phyloP scores from a whole-genome alignment of 208 protist species.

The Trypanosoma brucei region DNA sequence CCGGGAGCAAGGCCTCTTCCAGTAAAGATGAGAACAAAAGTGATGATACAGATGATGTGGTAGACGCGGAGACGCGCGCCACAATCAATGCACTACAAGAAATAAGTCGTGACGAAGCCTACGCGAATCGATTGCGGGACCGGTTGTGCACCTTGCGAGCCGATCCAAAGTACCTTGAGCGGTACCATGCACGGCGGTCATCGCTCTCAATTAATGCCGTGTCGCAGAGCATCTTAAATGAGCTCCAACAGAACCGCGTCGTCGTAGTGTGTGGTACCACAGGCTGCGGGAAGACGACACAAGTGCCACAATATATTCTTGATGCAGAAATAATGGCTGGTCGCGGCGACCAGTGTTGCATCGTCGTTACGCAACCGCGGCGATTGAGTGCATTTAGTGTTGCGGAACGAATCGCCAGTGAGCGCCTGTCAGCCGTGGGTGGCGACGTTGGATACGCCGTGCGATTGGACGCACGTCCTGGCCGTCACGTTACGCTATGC shows the following conservation, averaged over 20 bases:
- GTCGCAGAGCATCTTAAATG: constrained; percentile 42
- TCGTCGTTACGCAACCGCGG: constrained; percentile 97
- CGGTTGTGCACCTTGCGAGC: constrained; percentile 29
- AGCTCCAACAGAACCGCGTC: constrained; percentile 60
- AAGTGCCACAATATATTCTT: constrained; percentile 90
- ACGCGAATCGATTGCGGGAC: constrained; percentile 33
- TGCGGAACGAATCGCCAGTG: constrained; percentile 96
- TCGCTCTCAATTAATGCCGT: constrained; percentile 60
- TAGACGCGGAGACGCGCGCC: constrained; percentile 15
- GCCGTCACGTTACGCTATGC: constrained; percentile 93
- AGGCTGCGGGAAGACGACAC: constrained; percentile 90
- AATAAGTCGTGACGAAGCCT: constrained; percentile 18
- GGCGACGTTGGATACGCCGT: constrained; percentile 96
- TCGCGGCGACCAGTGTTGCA: constrained; percentile 42
- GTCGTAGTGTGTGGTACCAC: constrained; percentile 87
- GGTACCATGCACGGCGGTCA: constrained; percentile 54
- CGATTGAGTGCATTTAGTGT: constrained; percentile 97
- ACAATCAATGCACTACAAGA: constrained; percentile 15
- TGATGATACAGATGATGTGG: neutral
- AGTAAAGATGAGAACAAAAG: neutral
- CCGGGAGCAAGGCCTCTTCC: too few species aligned
- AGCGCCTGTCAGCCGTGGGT: constrained; percentile 87
- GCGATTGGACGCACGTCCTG: constrained; percentile 95
- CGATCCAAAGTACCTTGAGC: constrained; percentile 42
- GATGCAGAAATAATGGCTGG: constrained; percentile 68